Evolutionary conservation across 1,139 yeast species (phyloP), one percentile per base, ranked within the genome.

Genomic region (Pichia norvegensis): DNA sequence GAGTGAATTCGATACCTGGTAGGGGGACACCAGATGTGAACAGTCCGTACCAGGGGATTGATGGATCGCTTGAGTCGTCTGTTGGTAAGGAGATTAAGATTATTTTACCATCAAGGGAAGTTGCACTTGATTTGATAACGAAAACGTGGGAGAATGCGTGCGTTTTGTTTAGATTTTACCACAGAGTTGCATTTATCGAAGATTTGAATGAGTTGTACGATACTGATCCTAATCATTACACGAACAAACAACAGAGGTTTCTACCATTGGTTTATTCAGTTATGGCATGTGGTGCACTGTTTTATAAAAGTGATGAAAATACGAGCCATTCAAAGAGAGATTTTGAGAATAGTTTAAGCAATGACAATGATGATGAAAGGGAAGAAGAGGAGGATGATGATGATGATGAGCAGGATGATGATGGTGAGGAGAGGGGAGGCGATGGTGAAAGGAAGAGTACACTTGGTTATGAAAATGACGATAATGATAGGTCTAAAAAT

Each of bases 141-240:
- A 77, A 82, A 41, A 85, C 92, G 1, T 87, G 95, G 95, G 78
- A 80, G 53, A 81, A 83, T 57, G 92, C 95, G 0, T 86, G 95
- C 63, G 88, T 85, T 13, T 67, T 87, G 46, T 85, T 86, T 60
- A 69, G 95, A 46, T 87, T 88, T 60, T 85, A 85, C 61, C 95
- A 88, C 59, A 70, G 95, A 23, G 95, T 95, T 0, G 80, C 92
- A 3, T 76, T 87, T 49, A 63, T 78, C 62, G 64, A 79, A 39
- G 79, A 76, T 51, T 59, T 79, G 42, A 76, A 75, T 52, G 72
- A 76, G 37, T 72, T 79, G 31, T 76, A 79, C 57, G 82, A 81
- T 40, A 72, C 85, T 11, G 87, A 80, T 53, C 87, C 90, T 0
- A 70, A 70, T 8, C 74, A 78, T 48, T 85, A 82, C 60, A 76